Evolutionary conservation across 257 asterid genomes (phyloP).

Genomic region (Perilla frutescens): DNA sequence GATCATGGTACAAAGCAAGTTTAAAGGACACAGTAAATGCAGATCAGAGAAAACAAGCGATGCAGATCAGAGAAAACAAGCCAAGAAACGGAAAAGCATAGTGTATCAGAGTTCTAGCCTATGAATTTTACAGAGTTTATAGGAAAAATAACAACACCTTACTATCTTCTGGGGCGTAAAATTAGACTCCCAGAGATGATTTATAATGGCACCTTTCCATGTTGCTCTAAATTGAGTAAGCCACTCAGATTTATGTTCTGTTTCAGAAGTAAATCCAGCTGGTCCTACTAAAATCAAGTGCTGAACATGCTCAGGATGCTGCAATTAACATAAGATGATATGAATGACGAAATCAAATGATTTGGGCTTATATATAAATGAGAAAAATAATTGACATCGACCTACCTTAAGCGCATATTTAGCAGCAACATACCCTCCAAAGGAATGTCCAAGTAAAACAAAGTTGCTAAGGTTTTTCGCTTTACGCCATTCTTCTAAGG

Average conservation of each 20-base stretch:
- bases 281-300: slow-evolving; percentile 95
- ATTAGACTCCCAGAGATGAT: slow-evolving; percentile 98
- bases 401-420: slow-evolving; percentile 89
- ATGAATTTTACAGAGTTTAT: neutral
- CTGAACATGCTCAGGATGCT: slow-evolving; percentile 94
- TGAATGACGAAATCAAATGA: slow-evolving; percentile 27
- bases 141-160: slow-evolving; percentile 54
- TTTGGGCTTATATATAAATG: neutral
- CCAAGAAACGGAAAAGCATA: slow-evolving; percentile 13
- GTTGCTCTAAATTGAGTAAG: slow-evolving; percentile 68
- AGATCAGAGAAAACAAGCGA: slow-evolving; percentile 11
- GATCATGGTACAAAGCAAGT: neutral
- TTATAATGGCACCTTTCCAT: slow-evolving; percentile 86
- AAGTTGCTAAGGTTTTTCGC: slow-evolving; percentile 83
- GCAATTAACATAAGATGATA: slow-evolving; percentile 40
- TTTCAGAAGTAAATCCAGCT: slow-evolving; percentile 86
- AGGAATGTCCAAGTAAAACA: slow-evolving; percentile 95
- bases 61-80: slow-evolving; percentile 14
- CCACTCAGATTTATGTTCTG: slow-evolving; percentile 68
- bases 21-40: slow-evolving; percentile 1
- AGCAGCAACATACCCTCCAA: slow-evolving; percentile 96
- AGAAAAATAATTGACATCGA: neutral
- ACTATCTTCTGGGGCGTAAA: slow-evolving; percentile 87
- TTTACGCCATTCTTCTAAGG: slow-evolving; percentile 97
- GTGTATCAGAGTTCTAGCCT: slow-evolving; percentile 23